Evolutionary conservation across 257 asterid species (phyloP).

Genomic region (Solanum pinnatisectum): DNA sequence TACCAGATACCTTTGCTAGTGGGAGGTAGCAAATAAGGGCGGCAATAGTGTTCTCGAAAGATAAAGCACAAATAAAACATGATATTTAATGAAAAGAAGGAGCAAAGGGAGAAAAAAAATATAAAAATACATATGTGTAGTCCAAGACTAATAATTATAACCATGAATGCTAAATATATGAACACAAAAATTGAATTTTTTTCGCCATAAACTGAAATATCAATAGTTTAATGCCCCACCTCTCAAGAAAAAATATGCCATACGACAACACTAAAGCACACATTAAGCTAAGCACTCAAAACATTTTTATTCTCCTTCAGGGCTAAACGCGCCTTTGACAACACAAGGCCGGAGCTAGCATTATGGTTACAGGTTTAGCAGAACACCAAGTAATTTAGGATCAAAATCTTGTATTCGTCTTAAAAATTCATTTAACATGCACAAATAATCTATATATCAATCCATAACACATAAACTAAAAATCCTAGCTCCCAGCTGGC

Average conservation of each 20-base stretch:
- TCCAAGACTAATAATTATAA: background rate
- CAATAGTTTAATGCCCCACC: background rate
- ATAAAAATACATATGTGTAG: background rate
- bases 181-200: background rate
- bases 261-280: background rate
- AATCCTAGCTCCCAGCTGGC: background rate
- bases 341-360: background rate
- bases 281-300: background rate
- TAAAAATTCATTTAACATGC: background rate
- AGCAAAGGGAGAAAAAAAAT: background rate
- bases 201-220: background rate
- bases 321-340: background rate
- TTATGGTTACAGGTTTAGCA: background rate
- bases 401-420: background rate
- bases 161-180: background rate
- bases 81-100: background rate
- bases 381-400: background rate
- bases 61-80: background rate
- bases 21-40: background rate
- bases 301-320: background rate
- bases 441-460: background rate
- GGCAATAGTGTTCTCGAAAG: background rate
- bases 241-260: background rate
- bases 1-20: background rate
- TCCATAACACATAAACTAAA: background rate